Evolutionary conservation across 352 stramenopile species (phyloP).

Genomic region (Phytopythium oedochilum): DNA sequence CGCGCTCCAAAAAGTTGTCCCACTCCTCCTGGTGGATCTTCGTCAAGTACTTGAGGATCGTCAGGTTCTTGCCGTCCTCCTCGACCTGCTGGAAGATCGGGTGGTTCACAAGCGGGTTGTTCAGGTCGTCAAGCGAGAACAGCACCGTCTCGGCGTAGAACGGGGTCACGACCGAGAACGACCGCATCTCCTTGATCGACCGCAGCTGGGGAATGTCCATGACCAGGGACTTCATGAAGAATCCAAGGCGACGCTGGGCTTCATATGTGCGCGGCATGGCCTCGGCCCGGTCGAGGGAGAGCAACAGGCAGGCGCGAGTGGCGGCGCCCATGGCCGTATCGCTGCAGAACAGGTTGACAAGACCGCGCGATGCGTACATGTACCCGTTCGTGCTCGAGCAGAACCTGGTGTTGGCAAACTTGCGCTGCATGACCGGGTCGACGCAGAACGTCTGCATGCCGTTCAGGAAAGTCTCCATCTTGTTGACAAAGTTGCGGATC

Average conservation of each 20-base stretch:
- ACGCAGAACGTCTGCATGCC: constrained; percentile 62
- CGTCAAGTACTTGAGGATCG: constrained; percentile 82
- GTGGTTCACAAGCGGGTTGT: constrained; percentile 80
- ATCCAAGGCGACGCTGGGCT: constrained; percentile 70
- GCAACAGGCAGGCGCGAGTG: constrained; percentile 55
- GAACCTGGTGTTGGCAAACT: constrained; percentile 79
- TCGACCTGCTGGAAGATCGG: constrained; percentile 83
- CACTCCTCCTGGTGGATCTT: constrained; percentile 84
- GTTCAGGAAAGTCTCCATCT: constrained; percentile 79
- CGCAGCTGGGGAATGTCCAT: constrained; percentile 82
- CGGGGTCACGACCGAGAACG: constrained; percentile 80
- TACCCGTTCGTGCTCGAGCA: constrained; percentile 62
- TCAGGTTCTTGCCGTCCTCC: constrained; percentile 81
- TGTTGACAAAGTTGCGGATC: constrained; percentile 86
- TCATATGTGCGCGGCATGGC: constrained; percentile 62
- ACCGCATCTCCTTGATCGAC: constrained; percentile 82
- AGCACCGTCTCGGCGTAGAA: constrained; percentile 83
- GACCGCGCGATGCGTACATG: constrained; percentile 54
- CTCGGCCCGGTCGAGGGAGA: constrained; percentile 62
- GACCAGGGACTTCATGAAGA: constrained; percentile 85
- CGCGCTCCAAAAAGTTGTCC: constrained; percentile 82
- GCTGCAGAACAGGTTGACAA: constrained; percentile 70
- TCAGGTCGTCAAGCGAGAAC: constrained; percentile 75
- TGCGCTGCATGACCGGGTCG: constrained; percentile 53
- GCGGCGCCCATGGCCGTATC: constrained; percentile 72